Base-by-base conservation (phyloP, 192 early-diverging fungal genomes). In the Backusella circina region DNA sequence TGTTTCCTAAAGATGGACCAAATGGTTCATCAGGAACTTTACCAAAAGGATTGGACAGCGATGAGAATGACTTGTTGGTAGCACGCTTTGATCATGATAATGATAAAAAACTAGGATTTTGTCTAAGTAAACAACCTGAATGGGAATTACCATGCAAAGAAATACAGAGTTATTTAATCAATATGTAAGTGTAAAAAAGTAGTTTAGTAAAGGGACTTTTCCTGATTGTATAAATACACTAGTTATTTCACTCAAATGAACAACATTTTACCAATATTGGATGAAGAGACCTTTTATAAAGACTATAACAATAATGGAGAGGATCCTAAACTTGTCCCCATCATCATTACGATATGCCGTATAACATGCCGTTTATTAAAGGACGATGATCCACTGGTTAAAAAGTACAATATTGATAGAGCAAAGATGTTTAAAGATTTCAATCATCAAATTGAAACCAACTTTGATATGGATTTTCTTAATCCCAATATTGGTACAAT, bases 401-500 rank as follows among this genome's bases (percentile, higher is more conserved):
- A 47, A 38, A 41, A 67, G 51, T 28, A 76, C 54, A 50, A 70
- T 3, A 28, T 81, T 1, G 39, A 66, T 31, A 41, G 44, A 6
- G 37, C 32, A 10, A 38, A 38, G 0, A 26, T 81, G 2, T 81
- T 65, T 51, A 37, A 74, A 1, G 23, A 69, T 18, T 51, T 75
- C 1, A 33, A 47, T 0, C 36, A 71, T 26, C 71, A 70, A 47
- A 23, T 77, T 8, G 50, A 76, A 9, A 8, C 28, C 12, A 64
- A 74, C 16, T 74, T 69, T 18, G 69, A 73, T 8, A 32, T 76
- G 21, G 75, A 81, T 13, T 77, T 77, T 23, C 57, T 77, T 32
- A 61, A 61, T 9, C 79, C 79, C 16, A 70, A 73, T 16, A 65
- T 77, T 0, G 70, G 65, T 2, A 81, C 67, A 21, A 81, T 81